Conservation (phyloP, 2,329 filamentous ascomycete species). For the Pseudogymnoascus sp. region DNA sequence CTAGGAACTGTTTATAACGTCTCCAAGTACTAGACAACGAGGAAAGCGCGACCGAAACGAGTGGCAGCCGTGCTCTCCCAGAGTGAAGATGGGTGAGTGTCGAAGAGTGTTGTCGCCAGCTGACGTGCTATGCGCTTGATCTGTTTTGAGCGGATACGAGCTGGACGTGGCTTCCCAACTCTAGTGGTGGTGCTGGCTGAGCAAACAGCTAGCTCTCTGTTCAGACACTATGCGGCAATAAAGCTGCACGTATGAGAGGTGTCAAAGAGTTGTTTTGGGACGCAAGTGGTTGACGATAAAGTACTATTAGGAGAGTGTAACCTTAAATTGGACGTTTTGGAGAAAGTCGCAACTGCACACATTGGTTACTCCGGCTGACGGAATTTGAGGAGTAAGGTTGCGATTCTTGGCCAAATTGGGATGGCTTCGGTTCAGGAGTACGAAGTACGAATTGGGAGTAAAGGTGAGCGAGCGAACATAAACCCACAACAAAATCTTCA, state of each 20-base stretch:
- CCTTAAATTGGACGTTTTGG: constrained; percentile 3
- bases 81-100: not conserved
- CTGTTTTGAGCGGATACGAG: not conserved
- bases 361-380: not conserved
- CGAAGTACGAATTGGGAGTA: not conserved
- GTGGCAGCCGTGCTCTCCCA: constrained; percentile 9
- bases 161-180: not conserved
- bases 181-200: not conserved
- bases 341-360: constrained; percentile 2
- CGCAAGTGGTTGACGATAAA: not conserved
- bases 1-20: not conserved
- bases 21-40: not conserved
- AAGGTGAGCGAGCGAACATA: not conserved
- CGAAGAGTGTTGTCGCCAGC: not conserved
- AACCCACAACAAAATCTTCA: not conserved
- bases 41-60: constrained; percentile 9
- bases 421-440: not conserved
- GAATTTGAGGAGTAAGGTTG: not conserved
- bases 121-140: not conserved
- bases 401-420: constrained; percentile 5
- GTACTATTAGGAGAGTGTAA: not conserved
- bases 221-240: constrained; percentile 2
- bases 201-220: constrained; percentile 4
- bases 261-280: not conserved
- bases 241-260: not conserved